Base-by-base conservation (phyloP, 768 basidiomycete genomes). In the Lyophyllum decastes region DNA sequence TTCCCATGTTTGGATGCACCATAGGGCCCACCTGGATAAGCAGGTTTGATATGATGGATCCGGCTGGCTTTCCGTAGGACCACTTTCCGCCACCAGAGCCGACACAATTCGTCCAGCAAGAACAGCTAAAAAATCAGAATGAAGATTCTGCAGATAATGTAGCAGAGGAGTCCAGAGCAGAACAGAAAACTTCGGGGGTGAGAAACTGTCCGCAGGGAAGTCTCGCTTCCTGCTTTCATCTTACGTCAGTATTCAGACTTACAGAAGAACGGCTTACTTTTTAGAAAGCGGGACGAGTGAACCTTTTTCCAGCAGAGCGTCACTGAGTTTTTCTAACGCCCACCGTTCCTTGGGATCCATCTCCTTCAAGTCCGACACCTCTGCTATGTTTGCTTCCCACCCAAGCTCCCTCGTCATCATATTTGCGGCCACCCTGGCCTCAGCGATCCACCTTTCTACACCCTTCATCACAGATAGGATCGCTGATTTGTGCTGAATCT, bases 211-310 rank as follows among this genome's bases (percentile, higher is more conserved):
- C 4, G 67, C 43, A 4, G 77, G 67, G 27, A 75, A 66, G n/a
- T 66, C 57, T 44, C 87, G 78, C 72, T 89, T 92, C 70, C 89
- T 90, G 63, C 38, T 4, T 38, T 55, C 19, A 41, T 47, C 66
- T 67, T 79, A 17, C 80, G 77, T 44, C 7, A 82, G 80, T 8
- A 83, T 76, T 35, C 22, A n/a, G 83, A 68, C 38, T 70, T 56
- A 33, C 64, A 38, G 25, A 43, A 26, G 41, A 55, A 59, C 25
- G 48, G 19, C 82, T 61, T 61, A 95, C 96, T 87, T 94, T 74
- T 87, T 91, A 1, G 93, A 89, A 2, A 90, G 62, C 8, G 96
- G 95, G 3, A 98, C 88, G 8, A 98, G 74, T 10, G 78, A 83
- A 10, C 94, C 94, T 59, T 81, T 83, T 55, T 85, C 86, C 49